Evolutionary conservation across 345 rosid species (phyloP).

Genomic region (Syzygium grande): DNA sequence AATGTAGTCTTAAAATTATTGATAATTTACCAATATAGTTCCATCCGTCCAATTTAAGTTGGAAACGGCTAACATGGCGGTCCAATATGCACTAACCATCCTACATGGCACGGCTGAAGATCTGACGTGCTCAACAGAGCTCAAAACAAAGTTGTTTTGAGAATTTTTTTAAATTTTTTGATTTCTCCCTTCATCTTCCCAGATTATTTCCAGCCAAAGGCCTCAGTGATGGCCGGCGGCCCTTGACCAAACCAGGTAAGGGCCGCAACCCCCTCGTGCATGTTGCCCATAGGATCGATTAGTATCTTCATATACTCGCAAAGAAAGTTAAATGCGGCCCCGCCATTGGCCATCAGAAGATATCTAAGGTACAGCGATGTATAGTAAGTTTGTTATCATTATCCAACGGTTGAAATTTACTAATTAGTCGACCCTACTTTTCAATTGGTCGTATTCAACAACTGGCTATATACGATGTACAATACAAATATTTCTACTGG

Average conservation of each 20-base stretch:
- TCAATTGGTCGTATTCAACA: not conserved
- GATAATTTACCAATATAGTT: not conserved
- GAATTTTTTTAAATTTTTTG: not conserved
- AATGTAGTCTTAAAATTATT: not conserved
- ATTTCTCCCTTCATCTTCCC: not conserved
- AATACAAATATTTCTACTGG: not conserved
- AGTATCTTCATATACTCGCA: not conserved
- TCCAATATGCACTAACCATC: accelerated
- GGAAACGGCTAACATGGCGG: not conserved
- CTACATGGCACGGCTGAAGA: accelerated
- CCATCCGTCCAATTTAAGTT: not conserved
- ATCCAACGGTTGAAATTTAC: not conserved
- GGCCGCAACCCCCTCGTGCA: not conserved
- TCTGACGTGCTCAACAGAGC: not conserved
- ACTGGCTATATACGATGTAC: not conserved
- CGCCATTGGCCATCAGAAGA: not conserved
- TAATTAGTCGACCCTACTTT: not conserved
- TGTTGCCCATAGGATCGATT: not conserved
- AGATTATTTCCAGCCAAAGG: not conserved
- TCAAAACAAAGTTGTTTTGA: not conserved
- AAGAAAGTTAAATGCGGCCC: not conserved
- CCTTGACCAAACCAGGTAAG: not conserved
- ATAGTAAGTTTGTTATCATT: not conserved
- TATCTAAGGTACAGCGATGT: too few relatives aligned
- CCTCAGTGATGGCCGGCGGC: not conserved